Evolutionary conservation across 192 early-diverging fungal species (phyloP).

Genomic region (Linnemannia schmuckeri): DNA sequence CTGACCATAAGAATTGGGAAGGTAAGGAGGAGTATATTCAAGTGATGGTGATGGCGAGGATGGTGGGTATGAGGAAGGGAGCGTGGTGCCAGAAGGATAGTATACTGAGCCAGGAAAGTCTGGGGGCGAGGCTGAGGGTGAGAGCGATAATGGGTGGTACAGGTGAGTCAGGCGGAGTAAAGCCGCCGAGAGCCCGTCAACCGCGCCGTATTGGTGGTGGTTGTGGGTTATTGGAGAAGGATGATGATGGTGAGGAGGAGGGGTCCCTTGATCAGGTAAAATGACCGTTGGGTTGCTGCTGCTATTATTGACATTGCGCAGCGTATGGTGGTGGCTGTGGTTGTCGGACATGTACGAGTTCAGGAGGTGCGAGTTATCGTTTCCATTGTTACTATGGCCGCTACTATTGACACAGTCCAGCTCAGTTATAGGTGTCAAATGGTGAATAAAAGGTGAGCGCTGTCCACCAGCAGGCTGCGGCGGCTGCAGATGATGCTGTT

Average conservation of each 20-base stretch:
- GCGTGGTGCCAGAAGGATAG: no score
- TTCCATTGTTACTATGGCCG: background rate
- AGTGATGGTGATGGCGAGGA: background rate
- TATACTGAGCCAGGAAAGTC: background rate
- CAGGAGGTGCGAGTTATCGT: background rate
- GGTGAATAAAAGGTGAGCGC: background rate
- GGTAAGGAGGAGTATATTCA: background rate
- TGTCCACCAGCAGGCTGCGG: background rate
- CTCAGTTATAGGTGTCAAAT: background rate
- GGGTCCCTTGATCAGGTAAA: background rate
- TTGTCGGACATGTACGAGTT: background rate
- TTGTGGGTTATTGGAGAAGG: background rate
- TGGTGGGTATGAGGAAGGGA: background rate
- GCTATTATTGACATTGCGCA: background rate
- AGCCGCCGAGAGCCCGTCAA: background rate
- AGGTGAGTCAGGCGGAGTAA: background rate
- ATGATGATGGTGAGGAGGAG: background rate
- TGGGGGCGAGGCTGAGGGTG: background rate
- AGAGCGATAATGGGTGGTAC: background rate
- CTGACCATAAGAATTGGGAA: background rate
- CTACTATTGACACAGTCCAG: background rate
- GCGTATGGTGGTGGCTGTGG: background rate
- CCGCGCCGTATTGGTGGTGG: background rate
- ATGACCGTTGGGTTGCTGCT: background rate
- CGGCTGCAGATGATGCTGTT: no score